Evolutionary conservation across 2,329 filamentous ascomycete species (phyloP), one percentile per base, ranked within the genome.

Genomic region (Trichoderma citrinoviride): DNA sequence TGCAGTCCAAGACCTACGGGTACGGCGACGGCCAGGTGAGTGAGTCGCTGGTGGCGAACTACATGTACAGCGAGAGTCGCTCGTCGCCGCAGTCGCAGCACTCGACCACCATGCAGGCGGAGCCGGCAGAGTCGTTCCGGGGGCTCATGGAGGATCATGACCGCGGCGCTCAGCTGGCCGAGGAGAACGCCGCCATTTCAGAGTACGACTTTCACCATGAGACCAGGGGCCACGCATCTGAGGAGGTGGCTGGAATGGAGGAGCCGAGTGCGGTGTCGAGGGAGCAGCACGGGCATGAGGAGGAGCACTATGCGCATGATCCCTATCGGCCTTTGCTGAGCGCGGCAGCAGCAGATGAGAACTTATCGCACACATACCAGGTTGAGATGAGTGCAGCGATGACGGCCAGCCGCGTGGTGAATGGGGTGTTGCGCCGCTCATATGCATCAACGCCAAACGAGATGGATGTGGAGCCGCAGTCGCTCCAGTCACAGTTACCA

Each of bases 81-180:
- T 65, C 64, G 15, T 65, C 64, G 21, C 47, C 46, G 44, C 50
- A 54, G 37, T 49, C 57, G 49, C 64, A 63, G 44, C 43, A 56
- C n/a, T 56, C 58, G 23, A 19, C 33, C n/a, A 12, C 29, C 37
- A 41, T 3, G 6, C 50, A 52, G 37, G 23, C 19, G 27, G 56
- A 62, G 21, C 58, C 61, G 12, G 41, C 61, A 33, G 52, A 49
- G 17, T 64, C 61, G 7, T 62, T 62, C 46, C 60, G 14, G 25
- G 60, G 49, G 3, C 60, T 62, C 14, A 52, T 62, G 40, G 60
- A 62, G 10, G 47, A 44, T 37, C 49, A 46, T 44, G 49, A 62
- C n/a, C 47, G 47, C 47, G 49, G 60, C 19, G 60, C 41, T 15
- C 60, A 44, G 40, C 44, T 54, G 29, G 37, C 40, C 15, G 49